phyloP scores from a whole-genome alignment of 495 filamentous ascomycete species.

The Lineolata rhizophorae region DNA sequence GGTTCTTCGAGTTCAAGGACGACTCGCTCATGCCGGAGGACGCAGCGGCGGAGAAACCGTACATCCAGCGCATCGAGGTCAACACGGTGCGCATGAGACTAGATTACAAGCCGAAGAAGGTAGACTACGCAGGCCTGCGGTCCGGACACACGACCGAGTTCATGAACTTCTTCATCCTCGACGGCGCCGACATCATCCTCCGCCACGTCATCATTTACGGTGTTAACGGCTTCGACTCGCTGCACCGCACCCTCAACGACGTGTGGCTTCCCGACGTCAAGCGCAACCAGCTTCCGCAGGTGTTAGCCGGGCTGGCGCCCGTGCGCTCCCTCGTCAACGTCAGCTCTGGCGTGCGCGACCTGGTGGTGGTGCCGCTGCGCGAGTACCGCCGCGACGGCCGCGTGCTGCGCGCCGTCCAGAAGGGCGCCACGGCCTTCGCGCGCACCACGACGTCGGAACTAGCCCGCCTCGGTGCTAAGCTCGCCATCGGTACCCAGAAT shows the following conservation, averaged over 20 bases:
- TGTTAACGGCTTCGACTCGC: constrained; percentile 66
- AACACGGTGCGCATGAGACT: constrained; percentile 61
- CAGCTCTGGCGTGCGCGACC: constrained; percentile 60
- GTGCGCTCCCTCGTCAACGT: constrained; percentile 80
- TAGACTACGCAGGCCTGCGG: constrained; percentile 85
- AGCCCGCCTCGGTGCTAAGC: constrained; percentile 78
- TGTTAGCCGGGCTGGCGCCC: constrained; percentile 76
- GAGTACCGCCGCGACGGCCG: constrained; percentile 91
- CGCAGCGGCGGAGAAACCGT: constrained; percentile 39
- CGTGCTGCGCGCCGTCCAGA: constrained; percentile 74
- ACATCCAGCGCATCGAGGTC: constrained; percentile 77
- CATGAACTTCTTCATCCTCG: constrained; percentile 95
- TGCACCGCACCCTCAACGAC: constrained; percentile 75
- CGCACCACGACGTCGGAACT: constrained; percentile 83
- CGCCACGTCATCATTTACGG: constrained; percentile 84
- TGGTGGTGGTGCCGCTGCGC: constrained; percentile 69
- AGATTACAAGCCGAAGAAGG: constrained; percentile 94
- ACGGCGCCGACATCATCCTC: constrained; percentile 69
- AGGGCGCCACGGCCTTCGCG: constrained; percentile 71
- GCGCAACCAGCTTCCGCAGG: constrained; percentile 66
- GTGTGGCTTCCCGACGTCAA: constrained; percentile 96
- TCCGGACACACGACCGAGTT: constrained; percentile 97
- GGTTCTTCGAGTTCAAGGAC: constrained; percentile 96
- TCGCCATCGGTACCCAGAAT: constrained; percentile 86
- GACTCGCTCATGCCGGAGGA: constrained; percentile 16